Percentiles rank a stretch among this genome's conserved stretches.
Evolutionary conservation across 176 grass and related monocot species (phyloP).

Genomic region (Oryza punctata): DNA sequence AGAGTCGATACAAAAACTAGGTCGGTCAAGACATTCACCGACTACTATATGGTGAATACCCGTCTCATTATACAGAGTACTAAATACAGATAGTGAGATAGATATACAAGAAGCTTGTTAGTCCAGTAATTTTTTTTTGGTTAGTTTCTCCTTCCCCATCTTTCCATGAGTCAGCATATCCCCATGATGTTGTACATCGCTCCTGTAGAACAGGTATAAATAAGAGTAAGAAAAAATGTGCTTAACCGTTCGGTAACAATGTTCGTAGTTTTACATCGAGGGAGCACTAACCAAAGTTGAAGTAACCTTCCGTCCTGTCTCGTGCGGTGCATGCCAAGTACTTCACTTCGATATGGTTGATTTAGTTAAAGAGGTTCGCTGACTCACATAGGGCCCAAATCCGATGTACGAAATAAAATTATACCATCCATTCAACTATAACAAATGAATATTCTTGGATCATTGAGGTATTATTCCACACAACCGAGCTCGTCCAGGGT

Average conservation of each 20-base stretch:
- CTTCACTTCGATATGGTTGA: constrained; percentile 22
- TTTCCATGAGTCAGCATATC: constrained; percentile 25
- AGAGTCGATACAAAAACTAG: constrained; percentile 31
- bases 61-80: constrained; percentile 43
- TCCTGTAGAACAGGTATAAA: background rate
- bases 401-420: constrained; percentile 32
- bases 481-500: constrained; percentile 65
- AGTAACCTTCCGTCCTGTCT: background rate
- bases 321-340: background rate
- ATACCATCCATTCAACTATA: constrained; percentile 11
- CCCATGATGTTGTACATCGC: constrained; percentile 1
- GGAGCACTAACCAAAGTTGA: constrained; percentile 22
- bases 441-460: constrained; percentile 26
- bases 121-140: constrained; percentile 22
- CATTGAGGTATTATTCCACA: constrained; percentile 62
- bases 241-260: background rate
- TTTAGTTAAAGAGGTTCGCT: constrained; percentile 20
- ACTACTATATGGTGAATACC: constrained; percentile 29
- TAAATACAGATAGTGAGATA: background rate
- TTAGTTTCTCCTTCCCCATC: constrained; percentile 11
- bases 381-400: constrained; percentile 8
- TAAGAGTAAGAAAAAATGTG: background rate
- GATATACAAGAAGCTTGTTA: constrained; percentile 46
- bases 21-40: background rate
- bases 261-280: background rate